phyloP scores from a whole-genome alignment of 2,329 filamentous ascomycete genomes.

The Sclerotiophoma versabilis region DNA sequence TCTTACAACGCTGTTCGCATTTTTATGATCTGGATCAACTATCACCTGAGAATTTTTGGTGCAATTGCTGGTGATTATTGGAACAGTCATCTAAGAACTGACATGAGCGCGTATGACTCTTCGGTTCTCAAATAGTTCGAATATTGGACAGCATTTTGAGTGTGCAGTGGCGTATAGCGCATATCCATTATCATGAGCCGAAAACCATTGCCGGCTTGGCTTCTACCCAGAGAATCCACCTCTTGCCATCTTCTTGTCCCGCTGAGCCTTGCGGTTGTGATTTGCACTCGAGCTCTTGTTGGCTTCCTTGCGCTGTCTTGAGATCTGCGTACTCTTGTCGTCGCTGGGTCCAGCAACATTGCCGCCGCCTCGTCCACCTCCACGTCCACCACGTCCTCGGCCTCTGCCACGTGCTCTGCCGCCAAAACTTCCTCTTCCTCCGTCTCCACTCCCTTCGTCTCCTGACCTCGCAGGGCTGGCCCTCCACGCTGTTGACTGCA shows the following conservation, averaged over 20 bases:
- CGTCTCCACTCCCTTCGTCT: conserved; percentile 55
- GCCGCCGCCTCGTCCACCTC: conserved; percentile 49
- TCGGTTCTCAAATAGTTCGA: no score
- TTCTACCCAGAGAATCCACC: conserved; percentile 57
- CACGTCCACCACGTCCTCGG: conserved; percentile 43
- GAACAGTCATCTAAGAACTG: no score
- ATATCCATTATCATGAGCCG: no score
- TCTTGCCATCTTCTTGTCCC: conserved; percentile 68
- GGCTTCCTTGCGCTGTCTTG: conserved; percentile 79
- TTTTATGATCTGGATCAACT: no score
- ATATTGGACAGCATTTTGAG: no score
- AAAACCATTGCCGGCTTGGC: no score
- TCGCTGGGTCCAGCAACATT: conserved; percentile 70
- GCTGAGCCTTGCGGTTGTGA: conserved; percentile 79
- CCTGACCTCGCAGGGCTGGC: conserved; percentile 61
- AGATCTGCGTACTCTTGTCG: conserved; percentile 74
- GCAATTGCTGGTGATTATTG: no score
- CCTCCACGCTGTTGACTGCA: conserved; percentile 70
- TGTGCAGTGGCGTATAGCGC: no score
- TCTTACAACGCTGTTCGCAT: no score
- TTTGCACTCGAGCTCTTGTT: conserved; percentile 84
- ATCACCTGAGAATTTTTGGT: no score
- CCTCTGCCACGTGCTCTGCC: conserved; percentile 48
- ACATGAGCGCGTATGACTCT: no score
- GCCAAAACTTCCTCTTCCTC: conserved; percentile 53